Evolutionary conservation across 1,139 yeast species (phyloP).

Genomic region (Eremothecium sinecaudum): DNA sequence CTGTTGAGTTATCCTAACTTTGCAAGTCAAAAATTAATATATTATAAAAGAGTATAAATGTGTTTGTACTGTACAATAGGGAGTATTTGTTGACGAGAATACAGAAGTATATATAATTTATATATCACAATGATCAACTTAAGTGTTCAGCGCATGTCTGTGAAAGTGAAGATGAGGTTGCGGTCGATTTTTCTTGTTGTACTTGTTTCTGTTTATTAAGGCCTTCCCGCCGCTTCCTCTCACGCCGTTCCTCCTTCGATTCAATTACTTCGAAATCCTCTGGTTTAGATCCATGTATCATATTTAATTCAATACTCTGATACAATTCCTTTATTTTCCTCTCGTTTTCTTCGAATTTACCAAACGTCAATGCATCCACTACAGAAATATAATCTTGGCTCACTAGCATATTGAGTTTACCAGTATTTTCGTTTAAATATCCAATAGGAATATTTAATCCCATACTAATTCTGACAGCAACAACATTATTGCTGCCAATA

Average conservation of each 20-base stretch:
- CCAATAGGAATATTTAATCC: conserved; percentile 70
- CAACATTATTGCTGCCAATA: conserved; percentile 69
- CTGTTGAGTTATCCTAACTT: conserved; percentile 3
- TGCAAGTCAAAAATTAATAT: too few species aligned
- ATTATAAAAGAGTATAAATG: conserved; percentile 4
- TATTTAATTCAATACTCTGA: conserved; percentile 35
- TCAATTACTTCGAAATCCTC: conserved; percentile 22
- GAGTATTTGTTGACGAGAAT: conserved; percentile 4
- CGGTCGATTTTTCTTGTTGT: conserved; percentile 8
- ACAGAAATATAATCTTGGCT: conserved; percentile 40
- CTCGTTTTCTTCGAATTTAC: conserved; percentile 55
- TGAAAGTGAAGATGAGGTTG: too few species aligned
- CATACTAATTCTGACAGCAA: conserved; percentile 60
- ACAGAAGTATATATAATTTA: background rate
- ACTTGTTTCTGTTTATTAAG: conserved; percentile 37
- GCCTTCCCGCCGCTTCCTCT: conserved; percentile 54
- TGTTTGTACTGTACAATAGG: conserved; percentile 6
- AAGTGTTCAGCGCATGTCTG: too few species aligned
- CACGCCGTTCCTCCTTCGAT: conserved; percentile 49
- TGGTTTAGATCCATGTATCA: conserved; percentile 13
- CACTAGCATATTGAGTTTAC: conserved; percentile 38
- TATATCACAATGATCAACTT: too few species aligned
- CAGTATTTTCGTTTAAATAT: conserved; percentile 32
- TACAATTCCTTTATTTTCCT: conserved; percentile 44
- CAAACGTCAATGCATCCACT: conserved; percentile 43